Percentiles rank a stretch among this genome's conserved stretches.
Evolutionary conservation across 202 grass and related monocot species (phyloP).

Genomic region (Zoysia matrella): DNA sequence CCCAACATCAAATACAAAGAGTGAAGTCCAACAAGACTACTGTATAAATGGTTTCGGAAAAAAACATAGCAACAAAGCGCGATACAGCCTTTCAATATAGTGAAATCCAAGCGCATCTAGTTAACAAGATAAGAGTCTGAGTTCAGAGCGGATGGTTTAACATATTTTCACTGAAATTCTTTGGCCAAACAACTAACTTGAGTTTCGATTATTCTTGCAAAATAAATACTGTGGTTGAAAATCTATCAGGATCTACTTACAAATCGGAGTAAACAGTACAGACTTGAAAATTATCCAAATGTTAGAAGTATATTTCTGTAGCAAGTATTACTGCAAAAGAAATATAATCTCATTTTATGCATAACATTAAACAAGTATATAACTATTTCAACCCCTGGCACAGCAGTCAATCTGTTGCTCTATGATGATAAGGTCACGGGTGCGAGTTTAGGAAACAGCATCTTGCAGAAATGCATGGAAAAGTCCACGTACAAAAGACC

Average conservation of each 20-base stretch:
- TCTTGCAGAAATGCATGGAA: too few relatives aligned
- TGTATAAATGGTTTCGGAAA: background rate
- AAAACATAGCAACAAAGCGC: background rate
- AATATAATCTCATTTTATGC: background rate
- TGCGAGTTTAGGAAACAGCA: too few relatives aligned
- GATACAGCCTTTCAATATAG: background rate
- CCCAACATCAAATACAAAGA: too few relatives aligned
- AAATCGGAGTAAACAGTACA: background rate
- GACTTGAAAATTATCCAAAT: background rate
- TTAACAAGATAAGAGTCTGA: background rate
- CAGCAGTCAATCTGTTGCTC: too few relatives aligned
- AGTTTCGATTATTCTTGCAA: background rate
- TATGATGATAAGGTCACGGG: too few relatives aligned
- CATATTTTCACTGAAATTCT: conserved; percentile 13
- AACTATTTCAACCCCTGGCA: too few relatives aligned
- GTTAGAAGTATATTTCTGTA: background rate
- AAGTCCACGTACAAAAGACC: too few relatives aligned
- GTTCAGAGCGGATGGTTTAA: background rate
- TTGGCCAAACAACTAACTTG: conserved; percentile 19
- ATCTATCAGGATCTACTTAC: background rate
- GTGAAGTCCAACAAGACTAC: too few relatives aligned
- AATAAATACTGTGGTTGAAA: conserved; percentile 5
- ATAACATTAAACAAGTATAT: background rate
- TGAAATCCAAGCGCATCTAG: background rate
- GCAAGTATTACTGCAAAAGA: background rate